phyloP scores from a whole-genome alignment of 2,329 filamentous ascomycete species.

The Fusarium musae region DNA sequence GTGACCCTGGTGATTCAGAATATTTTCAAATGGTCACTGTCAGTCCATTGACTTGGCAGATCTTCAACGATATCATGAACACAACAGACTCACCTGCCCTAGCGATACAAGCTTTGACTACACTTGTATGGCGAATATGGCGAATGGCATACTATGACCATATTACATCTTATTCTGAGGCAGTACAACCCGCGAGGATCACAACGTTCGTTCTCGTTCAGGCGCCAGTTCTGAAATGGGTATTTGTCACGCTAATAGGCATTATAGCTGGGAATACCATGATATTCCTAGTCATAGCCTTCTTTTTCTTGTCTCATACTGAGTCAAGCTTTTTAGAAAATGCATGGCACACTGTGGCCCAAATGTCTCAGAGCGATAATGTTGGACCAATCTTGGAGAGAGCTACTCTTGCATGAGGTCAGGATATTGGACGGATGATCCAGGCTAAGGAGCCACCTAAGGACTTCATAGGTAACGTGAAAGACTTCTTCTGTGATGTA shows the following conservation, averaged over 20 bases:
- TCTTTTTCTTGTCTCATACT: not conserved
- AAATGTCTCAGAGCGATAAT: not conserved
- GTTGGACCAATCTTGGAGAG: not conserved
- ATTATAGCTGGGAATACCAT: not conserved
- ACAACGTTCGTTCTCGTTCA: not conserved
- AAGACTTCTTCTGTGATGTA: not conserved
- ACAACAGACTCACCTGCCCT: not conserved
- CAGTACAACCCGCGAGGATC: fast-evolving
- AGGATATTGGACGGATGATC: not conserved
- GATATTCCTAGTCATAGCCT: not conserved
- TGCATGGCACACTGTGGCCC: not conserved
- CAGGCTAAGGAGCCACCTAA: not conserved
- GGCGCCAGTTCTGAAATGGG: not conserved
- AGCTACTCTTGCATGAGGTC: not conserved
- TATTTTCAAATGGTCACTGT: not conserved
- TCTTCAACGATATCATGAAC: not conserved
- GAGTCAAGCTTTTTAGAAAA: not conserved
- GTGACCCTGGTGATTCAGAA: not conserved
- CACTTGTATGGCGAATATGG: not conserved
- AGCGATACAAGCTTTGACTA: not conserved
- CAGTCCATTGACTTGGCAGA: not conserved
- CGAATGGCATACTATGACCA: not conserved
- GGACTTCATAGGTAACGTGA: not conserved
- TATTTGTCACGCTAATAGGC: not conserved
- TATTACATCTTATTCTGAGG: not conserved